Conservation (phyloP, 106 monocot genomes). For the Gastrodia elata region DNA sequence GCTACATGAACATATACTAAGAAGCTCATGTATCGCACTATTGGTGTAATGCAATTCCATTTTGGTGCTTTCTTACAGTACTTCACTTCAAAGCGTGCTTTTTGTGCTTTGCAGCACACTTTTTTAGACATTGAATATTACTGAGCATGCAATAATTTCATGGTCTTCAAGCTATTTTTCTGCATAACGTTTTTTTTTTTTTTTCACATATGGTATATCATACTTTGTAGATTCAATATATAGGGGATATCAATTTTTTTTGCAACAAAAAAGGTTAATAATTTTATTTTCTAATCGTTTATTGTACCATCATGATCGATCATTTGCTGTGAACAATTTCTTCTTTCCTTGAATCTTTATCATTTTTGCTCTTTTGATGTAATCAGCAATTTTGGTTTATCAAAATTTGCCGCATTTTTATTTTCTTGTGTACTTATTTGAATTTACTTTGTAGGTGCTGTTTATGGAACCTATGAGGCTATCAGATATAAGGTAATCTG, state of each 20-base stretch:
- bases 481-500: conserved; percentile 66
- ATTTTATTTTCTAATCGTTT: background rate
- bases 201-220: background rate
- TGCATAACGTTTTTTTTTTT: background rate
- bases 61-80: background rate
- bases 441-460: conserved; percentile 52
- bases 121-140: background rate
- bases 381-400: background rate
- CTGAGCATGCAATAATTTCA: background rate
- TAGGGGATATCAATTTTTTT: background rate
- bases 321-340: background rate
- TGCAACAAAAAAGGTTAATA: background rate
- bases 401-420: background rate
- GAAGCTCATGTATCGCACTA: too few species aligned
- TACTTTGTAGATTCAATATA: background rate
- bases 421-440: conserved; percentile 1
- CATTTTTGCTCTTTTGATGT: background rate
- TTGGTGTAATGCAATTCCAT: too few species aligned
- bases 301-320: background rate
- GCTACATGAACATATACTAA: too few species aligned
- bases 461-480: conserved; percentile 91
- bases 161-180: background rate
- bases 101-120: background rate
- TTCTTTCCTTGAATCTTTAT: background rate
- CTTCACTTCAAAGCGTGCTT: background rate